These are phyloP conservation scores for Zalerion maritima DNA, from an alignment of 495 filamentous ascomycete genomes.

Conservation along the genomic window DNA sequence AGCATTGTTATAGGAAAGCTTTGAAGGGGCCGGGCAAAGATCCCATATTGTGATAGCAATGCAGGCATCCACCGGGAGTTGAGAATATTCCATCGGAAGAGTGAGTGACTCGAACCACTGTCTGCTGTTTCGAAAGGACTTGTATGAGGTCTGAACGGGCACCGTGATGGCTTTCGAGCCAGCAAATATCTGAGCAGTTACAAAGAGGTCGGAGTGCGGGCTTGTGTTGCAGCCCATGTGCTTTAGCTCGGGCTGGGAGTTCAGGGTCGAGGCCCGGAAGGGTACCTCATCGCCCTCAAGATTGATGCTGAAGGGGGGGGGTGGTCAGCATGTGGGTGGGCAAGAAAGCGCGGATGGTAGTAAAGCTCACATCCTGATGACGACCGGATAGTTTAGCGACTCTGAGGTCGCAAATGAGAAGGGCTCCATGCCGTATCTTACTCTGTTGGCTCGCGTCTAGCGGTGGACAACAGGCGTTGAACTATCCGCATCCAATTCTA, in stretches of 20 bases:
- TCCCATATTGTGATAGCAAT: conserved; percentile 96
- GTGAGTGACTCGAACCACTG: conserved; percentile 95
- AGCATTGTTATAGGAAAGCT: conserved; percentile 52
- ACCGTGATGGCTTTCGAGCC: conserved; percentile 91
- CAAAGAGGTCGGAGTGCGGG: conserved; percentile 71
- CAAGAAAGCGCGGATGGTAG: conserved; percentile 1
- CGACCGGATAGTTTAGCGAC: conserved; percentile 58
- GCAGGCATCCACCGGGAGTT: conserved; percentile 61
- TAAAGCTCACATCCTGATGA: conserved; percentile 61
- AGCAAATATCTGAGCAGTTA: conserved; percentile 86
- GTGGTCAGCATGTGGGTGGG: conserved; percentile 6
- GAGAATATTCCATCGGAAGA: conserved; percentile 68
- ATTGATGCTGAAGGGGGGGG: conserved; percentile 41
- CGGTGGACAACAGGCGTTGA: too few relatives aligned
- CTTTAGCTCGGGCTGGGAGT: conserved; percentile 62
- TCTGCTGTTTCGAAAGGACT: conserved; percentile 63
- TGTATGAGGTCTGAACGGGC: conserved; percentile 83
- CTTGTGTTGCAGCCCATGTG: conserved; percentile 71
- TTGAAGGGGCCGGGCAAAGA: conserved; percentile 58
- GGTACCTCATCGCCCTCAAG: conserved; percentile 77
- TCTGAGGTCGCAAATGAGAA: conserved; percentile 88
- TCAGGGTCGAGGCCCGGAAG: conserved; percentile 60
- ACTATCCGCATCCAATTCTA: too few relatives aligned
- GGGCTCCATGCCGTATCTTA: conserved; percentile 56
- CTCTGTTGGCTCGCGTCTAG: too few relatives aligned